Base-by-base conservation (phyloP, 2,329 filamentous ascomycete genomes). In the Cryoendolithus antarcticus region DNA sequence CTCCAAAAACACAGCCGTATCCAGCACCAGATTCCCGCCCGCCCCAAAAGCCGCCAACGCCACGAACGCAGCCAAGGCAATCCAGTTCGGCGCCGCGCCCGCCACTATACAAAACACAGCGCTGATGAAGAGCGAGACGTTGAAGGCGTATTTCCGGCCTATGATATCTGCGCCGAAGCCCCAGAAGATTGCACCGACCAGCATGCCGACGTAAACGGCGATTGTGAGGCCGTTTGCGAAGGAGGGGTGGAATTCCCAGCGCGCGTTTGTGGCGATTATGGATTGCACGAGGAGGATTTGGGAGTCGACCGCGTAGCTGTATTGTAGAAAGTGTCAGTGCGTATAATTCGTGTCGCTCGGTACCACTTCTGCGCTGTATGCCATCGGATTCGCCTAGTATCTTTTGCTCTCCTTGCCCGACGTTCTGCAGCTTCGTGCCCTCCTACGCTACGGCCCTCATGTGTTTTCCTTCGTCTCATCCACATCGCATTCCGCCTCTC, bases 131-230 rank as follows among this genome's bases (percentile, higher is more conserved):
- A 83, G 63, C 2, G 74, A 76, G 13, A 74, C 60, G 50, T 83
- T 83, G 62, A 84, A 85, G 4, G 80, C 79, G 47, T 73, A 74
- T 45, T 73, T 72, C 32, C 80, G 68, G 4, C 79, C 80, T 44
- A 83, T 76, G 28, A 83, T 68, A 50, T 84, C 80, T 13, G 77
- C 77, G 3, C 67, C 68, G 24, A 80, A 58, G 2, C 79, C 79
- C 78, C 79, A 84, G 59, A 82, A 82, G 19, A 82, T 54, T 10
- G 75, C 76, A 2, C 77, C 72, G 0, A 63, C 45, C 37, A 69
- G 63, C 63, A 69, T 67, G 42, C 66, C 66, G 6, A 69, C 65
- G 49, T 79, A 82, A 1, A 68, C 70, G 4, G 78, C 71, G 36
- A 82, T 70, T 2, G 72, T 81, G 34, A 81, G 62, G 6, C 69